These are phyloP conservation scores for Saccharomyces eubayanus DNA, from an alignment of 805 yeast genomes.

Conservation along the genomic window DNA sequence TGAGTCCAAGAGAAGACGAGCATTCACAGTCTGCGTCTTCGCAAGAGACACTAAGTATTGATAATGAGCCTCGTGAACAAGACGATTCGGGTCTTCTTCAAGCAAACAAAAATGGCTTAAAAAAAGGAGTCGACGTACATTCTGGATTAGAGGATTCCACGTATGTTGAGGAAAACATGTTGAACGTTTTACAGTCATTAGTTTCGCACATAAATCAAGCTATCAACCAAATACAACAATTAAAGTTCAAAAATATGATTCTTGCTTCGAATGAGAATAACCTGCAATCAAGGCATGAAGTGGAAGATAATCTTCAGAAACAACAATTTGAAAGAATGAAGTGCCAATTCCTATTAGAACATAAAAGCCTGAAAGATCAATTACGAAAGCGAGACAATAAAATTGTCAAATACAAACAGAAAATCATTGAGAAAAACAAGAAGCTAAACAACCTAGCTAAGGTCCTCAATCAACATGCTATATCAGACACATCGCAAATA, in stretches of 20 bases:
- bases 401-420: slow-evolving; percentile 38
- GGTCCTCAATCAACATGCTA: slow-evolving; percentile 22
- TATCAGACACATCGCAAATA: neutral
- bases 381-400: slow-evolving; percentile 36
- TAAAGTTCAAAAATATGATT: slow-evolving; percentile 34
- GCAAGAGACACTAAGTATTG: neutral
- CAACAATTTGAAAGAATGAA: slow-evolving; percentile 31
- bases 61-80: neutral
- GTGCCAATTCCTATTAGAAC: slow-evolving; percentile 28
- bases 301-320: slow-evolving; percentile 23
- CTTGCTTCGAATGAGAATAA: slow-evolving; percentile 26
- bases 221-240: slow-evolving; percentile 28
- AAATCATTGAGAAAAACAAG: slow-evolving; percentile 36
- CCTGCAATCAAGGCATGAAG: slow-evolving; percentile 20
- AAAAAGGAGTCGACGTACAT: neutral
- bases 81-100: neutral
- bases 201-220: neutral
- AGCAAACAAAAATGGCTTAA: neutral
- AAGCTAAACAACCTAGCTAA: slow-evolving; percentile 37
- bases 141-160: neutral
- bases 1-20: neutral
- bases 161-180: neutral
- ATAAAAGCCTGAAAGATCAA: slow-evolving; percentile 32
- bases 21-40: neutral
- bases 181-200: neutral